Evolutionary conservation across 2,329 filamentous ascomycete species (phyloP), one percentile per base, ranked within the genome.

Genomic region (Fusarium zealandicum): DNA sequence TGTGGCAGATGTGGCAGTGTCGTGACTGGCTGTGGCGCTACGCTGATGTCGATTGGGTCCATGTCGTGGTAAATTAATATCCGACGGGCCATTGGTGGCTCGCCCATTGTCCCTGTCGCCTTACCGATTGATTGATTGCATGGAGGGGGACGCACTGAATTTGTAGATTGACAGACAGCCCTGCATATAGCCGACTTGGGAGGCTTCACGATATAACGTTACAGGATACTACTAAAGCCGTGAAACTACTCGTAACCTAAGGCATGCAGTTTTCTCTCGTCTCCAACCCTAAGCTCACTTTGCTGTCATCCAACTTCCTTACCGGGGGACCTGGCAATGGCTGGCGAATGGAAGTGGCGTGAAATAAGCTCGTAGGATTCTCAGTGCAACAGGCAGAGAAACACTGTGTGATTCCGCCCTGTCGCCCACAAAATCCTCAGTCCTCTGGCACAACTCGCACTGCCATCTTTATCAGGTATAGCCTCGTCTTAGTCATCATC

Each of bases 401-500:
- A 16, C 54, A 72, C 69, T 57, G 69, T 66, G 16, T 3, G 2
- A 2, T 13, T 25, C 12, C 2, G 16, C 28, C 14, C 4, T 32
- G 37, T 4, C 13, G 11, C 12, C 4, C 25, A 16, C 33, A n/a
- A 9, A 42, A 31, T n/a, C n/a, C n/a, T n/a, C n/a, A n/a, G 3
- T 14, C 9, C 13, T 32, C 13, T 28, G 22, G 46, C 20, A 10
- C 63, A 71, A 71, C 68, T 66, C 70, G 59, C 63, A 73, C 71
- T 48, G 69, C 58, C 5, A n/a, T 13, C 37, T 35, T 59, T 59
- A 69, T 66, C 49, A 51, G 65, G 67, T 54, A 57, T 68, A 66
- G 59, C 51, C 38, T 33, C 18, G 1, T 65, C 69, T 73, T 72
- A 74, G 72, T 73, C 72, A 73, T 65, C 65, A 59, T 53, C 25